Percentiles rank a stretch among this genome's conserved stretches.
phyloP scores from a whole-genome alignment of 1,139 yeast genomes.

The Protomyces lactucae-debilis region DNA sequence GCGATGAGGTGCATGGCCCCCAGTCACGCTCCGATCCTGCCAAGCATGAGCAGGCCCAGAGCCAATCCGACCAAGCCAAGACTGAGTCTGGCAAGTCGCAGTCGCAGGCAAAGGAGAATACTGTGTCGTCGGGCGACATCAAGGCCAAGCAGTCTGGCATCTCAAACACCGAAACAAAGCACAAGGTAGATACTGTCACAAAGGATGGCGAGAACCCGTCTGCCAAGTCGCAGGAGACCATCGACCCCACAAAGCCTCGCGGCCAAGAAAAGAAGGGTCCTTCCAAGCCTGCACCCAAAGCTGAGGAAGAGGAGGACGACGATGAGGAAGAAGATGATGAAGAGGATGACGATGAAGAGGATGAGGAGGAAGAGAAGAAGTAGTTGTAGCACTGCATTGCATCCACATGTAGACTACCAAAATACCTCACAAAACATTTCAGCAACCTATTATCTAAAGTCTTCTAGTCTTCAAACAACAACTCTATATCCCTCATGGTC shows the following conservation, averaged over 20 bases:
- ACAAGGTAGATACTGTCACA: constrained; percentile 9
- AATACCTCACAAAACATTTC: neutral
- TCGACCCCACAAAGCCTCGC: constrained; percentile 12
- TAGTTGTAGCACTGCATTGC: neutral
- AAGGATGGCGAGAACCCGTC: constrained; percentile 22
- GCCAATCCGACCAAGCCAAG: constrained; percentile 5
- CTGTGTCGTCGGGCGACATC: constrained; percentile 15
- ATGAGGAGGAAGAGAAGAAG: constrained; percentile 7
- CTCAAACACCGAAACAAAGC: constrained; percentile 23
- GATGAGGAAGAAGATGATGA: neutral
- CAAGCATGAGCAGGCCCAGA: constrained; percentile 4
- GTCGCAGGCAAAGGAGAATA: neutral
- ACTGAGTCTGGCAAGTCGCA: neutral
- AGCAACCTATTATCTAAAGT: neutral
- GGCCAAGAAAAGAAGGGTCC: constrained; percentile 19
- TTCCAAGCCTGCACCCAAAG: neutral
- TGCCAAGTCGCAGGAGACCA: constrained; percentile 16
- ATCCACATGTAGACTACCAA: neutral
- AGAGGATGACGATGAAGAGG: constrained; percentile 26
- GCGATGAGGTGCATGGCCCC: constrained; percentile 24
- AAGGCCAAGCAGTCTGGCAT: constrained; percentile 23
- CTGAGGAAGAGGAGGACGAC: neutral
- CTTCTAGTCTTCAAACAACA: constrained; percentile 52
- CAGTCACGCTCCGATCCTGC: constrained; percentile 10
- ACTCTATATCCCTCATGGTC: constrained; percentile 74